Conservation (phyloP, 148 eudicot genomes). For the Vaccinium macrocarpon region DNA sequence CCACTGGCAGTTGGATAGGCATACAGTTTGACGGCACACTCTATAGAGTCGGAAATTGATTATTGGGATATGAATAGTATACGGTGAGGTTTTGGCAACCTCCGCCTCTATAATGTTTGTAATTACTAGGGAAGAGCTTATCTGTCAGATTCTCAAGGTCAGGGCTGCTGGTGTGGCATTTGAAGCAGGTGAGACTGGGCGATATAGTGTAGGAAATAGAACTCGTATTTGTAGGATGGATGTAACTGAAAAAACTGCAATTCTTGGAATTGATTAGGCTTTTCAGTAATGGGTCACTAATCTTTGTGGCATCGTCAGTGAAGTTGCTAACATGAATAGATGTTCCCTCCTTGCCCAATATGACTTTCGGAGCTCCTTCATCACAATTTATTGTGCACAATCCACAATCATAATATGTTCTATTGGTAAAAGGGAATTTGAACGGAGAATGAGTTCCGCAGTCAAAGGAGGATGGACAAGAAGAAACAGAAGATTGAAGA, state of each 20-base stretch:
- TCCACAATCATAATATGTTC: constrained; percentile 26
- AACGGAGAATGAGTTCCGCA: constrained; percentile 19
- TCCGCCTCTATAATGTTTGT: too few species aligned
- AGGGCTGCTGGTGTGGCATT: constrained; percentile 4
- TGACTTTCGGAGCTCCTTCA: neutral
- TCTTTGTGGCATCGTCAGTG: neutral
- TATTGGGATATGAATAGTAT: neutral
- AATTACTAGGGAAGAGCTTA: neutral
- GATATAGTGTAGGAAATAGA: constrained; percentile 11
- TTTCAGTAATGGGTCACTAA: neutral
- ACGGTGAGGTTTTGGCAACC: neutral
- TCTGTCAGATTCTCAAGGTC: too few species aligned
- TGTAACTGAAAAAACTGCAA: neutral
- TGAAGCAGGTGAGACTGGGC: constrained; percentile 23
- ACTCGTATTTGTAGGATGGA: constrained; percentile 10
- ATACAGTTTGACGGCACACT: neutral
- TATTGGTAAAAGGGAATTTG: constrained; percentile 35
- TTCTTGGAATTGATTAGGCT: neutral
- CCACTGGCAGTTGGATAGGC: constrained; percentile 8
- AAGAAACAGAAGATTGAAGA: neutral
- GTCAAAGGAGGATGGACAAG: constrained; percentile 30
- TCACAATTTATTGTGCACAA: constrained; percentile 30
- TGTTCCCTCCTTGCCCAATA: constrained; percentile 12
- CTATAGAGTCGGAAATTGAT: neutral
- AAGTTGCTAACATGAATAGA: too few species aligned